Percentiles rank a stretch among this genome's conserved stretches.
These are phyloP conservation scores for Helotiales sp. DNA, from an alignment of 2,329 filamentous ascomycete species.

Conservation along the genomic window DNA sequence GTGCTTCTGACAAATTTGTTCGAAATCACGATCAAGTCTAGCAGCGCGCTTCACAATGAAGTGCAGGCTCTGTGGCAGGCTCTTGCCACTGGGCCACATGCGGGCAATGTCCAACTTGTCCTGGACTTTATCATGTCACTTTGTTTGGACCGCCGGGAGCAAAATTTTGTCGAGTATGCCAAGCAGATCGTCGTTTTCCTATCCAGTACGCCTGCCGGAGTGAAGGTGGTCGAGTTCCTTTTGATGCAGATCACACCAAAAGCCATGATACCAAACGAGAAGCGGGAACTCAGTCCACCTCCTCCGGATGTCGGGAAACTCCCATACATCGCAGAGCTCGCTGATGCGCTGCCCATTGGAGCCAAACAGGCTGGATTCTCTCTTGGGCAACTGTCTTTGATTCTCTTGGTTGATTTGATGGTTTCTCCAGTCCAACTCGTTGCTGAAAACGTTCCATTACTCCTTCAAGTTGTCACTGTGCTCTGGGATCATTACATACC, in stretches of 20 bases:
- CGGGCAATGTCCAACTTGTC: constrained; percentile 90
- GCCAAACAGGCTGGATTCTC: constrained; percentile 94
- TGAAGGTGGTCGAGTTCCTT: constrained; percentile 93
- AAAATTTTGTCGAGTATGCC: constrained; percentile 97
- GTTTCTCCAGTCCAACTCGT: constrained; percentile 85
- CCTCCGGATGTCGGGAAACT: constrained; percentile 76
- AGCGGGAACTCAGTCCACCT: constrained; percentile 68
- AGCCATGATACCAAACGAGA: constrained; percentile 94
- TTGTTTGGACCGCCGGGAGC: constrained; percentile 90
- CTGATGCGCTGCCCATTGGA: constrained; percentile 78
- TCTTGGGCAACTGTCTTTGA: constrained; percentile 88
- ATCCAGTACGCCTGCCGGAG: constrained; percentile 81
- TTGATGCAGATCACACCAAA: constrained; percentile 90
- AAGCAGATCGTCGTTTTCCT: constrained; percentile 98
- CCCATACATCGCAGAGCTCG: constrained; percentile 88
- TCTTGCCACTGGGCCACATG: constrained; percentile 88
- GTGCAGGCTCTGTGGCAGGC: constrained; percentile 98
- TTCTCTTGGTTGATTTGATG: constrained; percentile 93
- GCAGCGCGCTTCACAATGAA: constrained; percentile 88
- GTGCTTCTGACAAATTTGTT: constrained; percentile 94
- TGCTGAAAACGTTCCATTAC: constrained; percentile 78
- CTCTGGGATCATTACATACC: constrained; percentile 98
- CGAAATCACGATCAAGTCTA: constrained; percentile 93
- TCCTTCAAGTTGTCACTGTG: constrained; percentile 90
- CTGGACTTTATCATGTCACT: constrained; percentile 96